Evolutionary conservation across 2,329 filamentous ascomycete species (phyloP).

Genomic region (Nothomitra cinnamomea): DNA sequence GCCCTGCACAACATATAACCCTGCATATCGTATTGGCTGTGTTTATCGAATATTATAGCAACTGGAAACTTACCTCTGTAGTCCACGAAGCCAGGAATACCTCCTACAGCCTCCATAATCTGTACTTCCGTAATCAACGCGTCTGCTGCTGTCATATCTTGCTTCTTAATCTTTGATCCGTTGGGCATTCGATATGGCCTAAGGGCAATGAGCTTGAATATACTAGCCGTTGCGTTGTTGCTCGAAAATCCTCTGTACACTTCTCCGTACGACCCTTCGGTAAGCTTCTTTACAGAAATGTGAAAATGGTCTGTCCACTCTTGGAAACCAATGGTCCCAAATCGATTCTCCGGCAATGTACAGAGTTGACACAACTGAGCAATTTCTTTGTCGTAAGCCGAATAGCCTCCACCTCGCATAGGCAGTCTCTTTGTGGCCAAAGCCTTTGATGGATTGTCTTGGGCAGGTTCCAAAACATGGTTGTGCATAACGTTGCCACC

Average conservation of each 20-base stretch:
- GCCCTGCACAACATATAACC: conserved; percentile 38
- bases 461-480: no score
- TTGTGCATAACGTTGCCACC: no score
- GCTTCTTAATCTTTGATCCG: conserved; percentile 22
- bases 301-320: no score
- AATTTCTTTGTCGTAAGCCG: no score
- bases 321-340: no score
- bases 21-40: not conserved
- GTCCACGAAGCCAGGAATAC: conserved; percentile 44
- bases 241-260: conserved; percentile 39
- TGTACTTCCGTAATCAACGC: conserved; percentile 30
- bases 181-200: conserved; percentile 13
- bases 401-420: no score
- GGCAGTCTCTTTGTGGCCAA: no score
- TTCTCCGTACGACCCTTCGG: conserved; percentile 49
- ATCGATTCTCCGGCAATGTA: no score
- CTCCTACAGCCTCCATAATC: conserved; percentile 39
- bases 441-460: no score
- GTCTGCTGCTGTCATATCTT: conserved; percentile 26
- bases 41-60: not conserved
- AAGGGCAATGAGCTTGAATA: conserved; percentile 29
- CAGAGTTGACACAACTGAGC: no score
- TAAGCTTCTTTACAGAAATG: conserved; percentile 39
- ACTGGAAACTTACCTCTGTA: conserved; percentile 29
- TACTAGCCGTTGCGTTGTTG: conserved; percentile 10